Evolutionary conservation across 352 stramenopile genomes (phyloP).

Genomic region (Globisporangium middletonii): DNA sequence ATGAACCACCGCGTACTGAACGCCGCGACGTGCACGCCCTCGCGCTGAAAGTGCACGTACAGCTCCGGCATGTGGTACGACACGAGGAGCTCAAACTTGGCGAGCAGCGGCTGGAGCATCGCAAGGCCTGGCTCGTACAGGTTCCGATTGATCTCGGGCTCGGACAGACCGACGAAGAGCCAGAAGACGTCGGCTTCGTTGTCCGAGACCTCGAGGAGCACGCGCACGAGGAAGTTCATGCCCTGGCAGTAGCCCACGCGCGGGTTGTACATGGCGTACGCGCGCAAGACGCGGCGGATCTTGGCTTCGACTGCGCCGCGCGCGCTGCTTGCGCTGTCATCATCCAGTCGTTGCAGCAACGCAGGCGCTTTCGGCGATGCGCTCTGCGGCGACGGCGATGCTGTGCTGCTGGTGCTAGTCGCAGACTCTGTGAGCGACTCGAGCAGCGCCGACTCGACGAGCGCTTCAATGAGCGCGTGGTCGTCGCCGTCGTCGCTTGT

Average conservation of each 20-base stretch:
- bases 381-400: background rate
- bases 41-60: conserved; percentile 43
- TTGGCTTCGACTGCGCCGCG: conserved; percentile 34
- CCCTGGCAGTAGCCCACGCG: conserved; percentile 82
- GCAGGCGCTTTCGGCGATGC: no score
- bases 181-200: conserved; percentile 79
- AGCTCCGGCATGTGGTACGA: conserved; percentile 64
- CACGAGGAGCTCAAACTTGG: conserved; percentile 60
- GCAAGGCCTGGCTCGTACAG: conserved; percentile 73
- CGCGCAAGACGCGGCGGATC: conserved; percentile 69
- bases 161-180: conserved; percentile 73
- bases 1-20: conserved; percentile 82
- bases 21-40: conserved; percentile 59
- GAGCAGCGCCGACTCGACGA: conserved; percentile 4
- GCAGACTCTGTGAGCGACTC: background rate
- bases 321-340: background rate
- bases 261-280: conserved; percentile 79
- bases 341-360: no score
- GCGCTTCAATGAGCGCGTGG: conserved; percentile 8
- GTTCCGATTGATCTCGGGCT: conserved; percentile 66
- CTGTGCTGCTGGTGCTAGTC: background rate
- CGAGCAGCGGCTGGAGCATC: conserved; percentile 57
- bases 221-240: conserved; percentile 81
- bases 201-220: conserved; percentile 58
- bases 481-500: background rate